These are phyloP conservation scores for Toxoplasma gondii DNA, from an alignment of 169 alveolate species.

Conservation along the genomic window DNA sequence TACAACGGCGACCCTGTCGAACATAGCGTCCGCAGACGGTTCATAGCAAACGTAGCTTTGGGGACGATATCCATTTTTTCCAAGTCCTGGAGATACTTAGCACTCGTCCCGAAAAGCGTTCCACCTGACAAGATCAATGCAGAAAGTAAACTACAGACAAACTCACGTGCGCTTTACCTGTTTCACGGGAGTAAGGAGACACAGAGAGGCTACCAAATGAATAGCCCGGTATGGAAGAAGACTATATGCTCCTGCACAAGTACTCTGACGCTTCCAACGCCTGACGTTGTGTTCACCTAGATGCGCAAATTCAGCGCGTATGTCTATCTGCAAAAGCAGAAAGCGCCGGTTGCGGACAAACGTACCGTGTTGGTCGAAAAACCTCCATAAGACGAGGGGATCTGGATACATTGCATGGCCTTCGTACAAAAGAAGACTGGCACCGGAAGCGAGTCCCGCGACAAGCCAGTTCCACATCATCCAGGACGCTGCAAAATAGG, in stretches of 20 bases:
- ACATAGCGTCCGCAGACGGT: neutral
- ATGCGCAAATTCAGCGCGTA: too few relatives aligned
- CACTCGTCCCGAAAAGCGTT: conserved; percentile 18
- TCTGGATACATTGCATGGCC: conserved; percentile 47
- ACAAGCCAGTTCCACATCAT: conserved; percentile 68
- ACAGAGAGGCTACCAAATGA: too few relatives aligned
- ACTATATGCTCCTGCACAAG: too few relatives aligned
- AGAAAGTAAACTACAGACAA: too few relatives aligned
- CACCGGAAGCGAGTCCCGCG: conserved; percentile 54
- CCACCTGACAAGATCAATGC: neutral
- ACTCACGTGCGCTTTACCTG: too few relatives aligned
- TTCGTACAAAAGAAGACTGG: conserved; percentile 45
- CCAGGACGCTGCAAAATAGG: conserved; percentile 33
- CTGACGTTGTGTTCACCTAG: too few relatives aligned
- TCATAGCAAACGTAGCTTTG: neutral
- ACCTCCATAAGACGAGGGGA: conserved; percentile 24
- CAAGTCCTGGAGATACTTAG: conserved; percentile 2
- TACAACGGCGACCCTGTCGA: conserved; percentile 27
- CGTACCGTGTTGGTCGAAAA: conserved; percentile 44
- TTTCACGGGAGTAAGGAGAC: too few relatives aligned
- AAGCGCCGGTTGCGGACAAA: too few relatives aligned
- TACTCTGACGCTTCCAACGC: too few relatives aligned
- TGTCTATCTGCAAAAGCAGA: too few relatives aligned
- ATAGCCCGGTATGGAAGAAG: too few relatives aligned
- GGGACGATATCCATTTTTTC: neutral